Conservation (phyloP, 1,284 basidiomycete genomes). For the Mycosarcoma mackinlayi region DNA sequence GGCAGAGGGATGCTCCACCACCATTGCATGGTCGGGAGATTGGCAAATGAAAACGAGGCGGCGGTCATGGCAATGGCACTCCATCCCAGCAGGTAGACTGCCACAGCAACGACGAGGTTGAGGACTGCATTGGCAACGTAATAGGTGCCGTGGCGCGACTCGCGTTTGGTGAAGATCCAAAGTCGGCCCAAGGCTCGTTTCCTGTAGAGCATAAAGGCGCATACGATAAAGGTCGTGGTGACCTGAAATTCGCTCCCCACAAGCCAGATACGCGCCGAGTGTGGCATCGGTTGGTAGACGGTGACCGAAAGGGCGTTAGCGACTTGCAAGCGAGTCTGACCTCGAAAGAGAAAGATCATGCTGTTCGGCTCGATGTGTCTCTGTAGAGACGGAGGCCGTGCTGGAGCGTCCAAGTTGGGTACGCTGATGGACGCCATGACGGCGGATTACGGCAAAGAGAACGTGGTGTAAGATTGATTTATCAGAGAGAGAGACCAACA, state of each 20-base stretch:
- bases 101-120: conserved; percentile 10
- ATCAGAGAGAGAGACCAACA: neutral
- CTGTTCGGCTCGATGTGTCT: conserved; percentile 2
- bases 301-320: conserved; percentile 8
- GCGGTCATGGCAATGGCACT: neutral
- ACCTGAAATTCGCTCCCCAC: conserved; percentile 20
- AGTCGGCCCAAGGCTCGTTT: conserved; percentile 20
- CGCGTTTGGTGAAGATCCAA: conserved; percentile 26
- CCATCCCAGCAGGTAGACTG: conserved; percentile 19
- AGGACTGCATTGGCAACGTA: conserved; percentile 36
- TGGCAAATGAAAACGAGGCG: neutral
- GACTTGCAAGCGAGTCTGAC: conserved; percentile 12
- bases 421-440: neutral
- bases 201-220: conserved; percentile 24
- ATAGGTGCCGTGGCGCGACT: conserved; percentile 12
- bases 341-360: conserved; percentile 26
- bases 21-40: conserved; percentile 4
- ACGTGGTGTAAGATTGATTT: no score
- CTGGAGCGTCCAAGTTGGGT: conserved; percentile 2
- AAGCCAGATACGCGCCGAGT: conserved; percentile 7
- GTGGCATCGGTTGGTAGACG: neutral
- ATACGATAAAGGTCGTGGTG: conserved; percentile 17
- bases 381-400: neutral
- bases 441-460: no score
- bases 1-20: conserved; percentile 37